Evolutionary conservation across 179 eudicot species (phyloP).

Genomic region (Silene vulgaris): DNA sequence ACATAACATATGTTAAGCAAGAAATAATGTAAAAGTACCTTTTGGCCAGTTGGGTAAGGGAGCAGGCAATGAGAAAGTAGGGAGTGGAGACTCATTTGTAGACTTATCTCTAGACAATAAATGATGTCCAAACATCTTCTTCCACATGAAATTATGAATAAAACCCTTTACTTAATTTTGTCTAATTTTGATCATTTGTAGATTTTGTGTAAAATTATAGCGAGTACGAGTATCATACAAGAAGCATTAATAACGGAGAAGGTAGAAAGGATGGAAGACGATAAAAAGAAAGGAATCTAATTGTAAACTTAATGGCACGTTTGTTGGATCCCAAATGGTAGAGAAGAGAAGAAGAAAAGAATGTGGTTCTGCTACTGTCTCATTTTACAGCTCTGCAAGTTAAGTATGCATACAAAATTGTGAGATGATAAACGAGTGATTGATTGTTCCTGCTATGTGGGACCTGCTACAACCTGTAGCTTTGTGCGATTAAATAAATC

Average conservation of each 20-base stretch:
- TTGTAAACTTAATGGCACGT: too few relatives aligned
- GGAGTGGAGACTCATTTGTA: slow-evolving; percentile 21
- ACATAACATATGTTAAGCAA: too few relatives aligned
- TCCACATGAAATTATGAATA: not conserved
- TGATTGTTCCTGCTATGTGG: too few relatives aligned
- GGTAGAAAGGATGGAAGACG: not conserved
- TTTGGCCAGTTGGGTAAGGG: slow-evolving; percentile 71
- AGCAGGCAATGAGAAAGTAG: slow-evolving; percentile 58
- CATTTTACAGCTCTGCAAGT: too few relatives aligned
- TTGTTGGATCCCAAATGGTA: not conserved
- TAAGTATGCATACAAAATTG: too few relatives aligned
- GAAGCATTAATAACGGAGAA: too few relatives aligned
- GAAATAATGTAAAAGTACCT: slow-evolving; percentile 33
- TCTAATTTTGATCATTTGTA: not conserved
- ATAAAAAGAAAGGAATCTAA: too few relatives aligned
- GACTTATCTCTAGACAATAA: slow-evolving; percentile 31
- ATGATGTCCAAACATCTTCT: slow-evolving; percentile 41
- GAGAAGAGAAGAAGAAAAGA: slow-evolving; percentile 9
- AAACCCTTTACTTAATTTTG: not conserved
- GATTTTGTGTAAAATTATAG: too few relatives aligned
- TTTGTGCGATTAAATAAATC: too few relatives aligned
- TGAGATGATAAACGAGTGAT: too few relatives aligned
- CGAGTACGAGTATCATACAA: too few relatives aligned
- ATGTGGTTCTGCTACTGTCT: not conserved
- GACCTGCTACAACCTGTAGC: too few relatives aligned